Evolutionary conservation across 371 early-diverging fungal genomes (phyloP).

Genomic region (Choanephora cucurbitarum): DNA sequence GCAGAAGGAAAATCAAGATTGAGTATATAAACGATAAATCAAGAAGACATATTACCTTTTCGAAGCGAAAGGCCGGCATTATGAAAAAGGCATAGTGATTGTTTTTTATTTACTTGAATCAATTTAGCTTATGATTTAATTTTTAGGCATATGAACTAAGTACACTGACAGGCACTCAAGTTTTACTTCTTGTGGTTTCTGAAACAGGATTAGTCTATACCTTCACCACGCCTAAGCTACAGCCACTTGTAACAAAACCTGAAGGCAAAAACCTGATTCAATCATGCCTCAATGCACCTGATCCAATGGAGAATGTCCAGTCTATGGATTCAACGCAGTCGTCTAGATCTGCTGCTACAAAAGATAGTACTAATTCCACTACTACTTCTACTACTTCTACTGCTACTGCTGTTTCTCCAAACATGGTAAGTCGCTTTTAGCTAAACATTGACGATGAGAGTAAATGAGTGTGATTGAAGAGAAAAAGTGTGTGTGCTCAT

Average conservation of each 20-base stretch:
- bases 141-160: conserved; percentile 90
- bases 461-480: too few species aligned
- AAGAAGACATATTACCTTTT: conserved; percentile 94
- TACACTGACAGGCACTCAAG: conserved; percentile 96
- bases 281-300: conserved; percentile 88
- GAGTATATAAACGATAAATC: conserved; percentile 95
- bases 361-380: background rate
- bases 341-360: background rate
- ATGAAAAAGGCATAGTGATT: conserved; percentile 95
- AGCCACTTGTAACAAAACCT: conserved; percentile 90
- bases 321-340: background rate
- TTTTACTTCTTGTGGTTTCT: conserved; percentile 93
- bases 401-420: too few species aligned
- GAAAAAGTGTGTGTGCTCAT: too few species aligned
- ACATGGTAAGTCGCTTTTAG: too few species aligned
- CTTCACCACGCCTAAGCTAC: conserved; percentile 95
- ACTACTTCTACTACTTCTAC: background rate
- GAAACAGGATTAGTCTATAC: conserved; percentile 98
- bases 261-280: conserved; percentile 94
- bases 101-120: too few species aligned
- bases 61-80: conserved; percentile 97
- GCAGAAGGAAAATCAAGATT: conserved; percentile 93
- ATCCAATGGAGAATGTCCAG: conserved; percentile 24
- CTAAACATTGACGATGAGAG: too few species aligned
- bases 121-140: background rate